Percentiles rank a stretch among this genome's conserved stretches.
phyloP scores from a whole-genome alignment of 2,329 filamentous ascomycete species.

The Ascochyta pisi region DNA sequence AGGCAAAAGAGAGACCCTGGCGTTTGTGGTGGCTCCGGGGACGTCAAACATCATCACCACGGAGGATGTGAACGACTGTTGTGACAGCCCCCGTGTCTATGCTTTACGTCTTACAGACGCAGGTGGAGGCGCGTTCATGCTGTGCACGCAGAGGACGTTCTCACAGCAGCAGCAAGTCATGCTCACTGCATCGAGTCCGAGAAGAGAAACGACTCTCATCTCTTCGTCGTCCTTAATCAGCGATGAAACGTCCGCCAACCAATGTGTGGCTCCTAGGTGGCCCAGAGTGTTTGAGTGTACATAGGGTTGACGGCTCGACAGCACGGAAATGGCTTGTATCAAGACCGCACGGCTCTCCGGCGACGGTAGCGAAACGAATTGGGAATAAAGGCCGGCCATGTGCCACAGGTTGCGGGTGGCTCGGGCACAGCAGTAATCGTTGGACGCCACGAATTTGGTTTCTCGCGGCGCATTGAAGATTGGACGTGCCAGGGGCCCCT shows the following conservation, averaged over 20 bases:
- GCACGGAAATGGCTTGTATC: slow-evolving; percentile 11
- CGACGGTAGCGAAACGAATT: slow-evolving; percentile 11
- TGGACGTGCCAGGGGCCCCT: slow-evolving; percentile 20
- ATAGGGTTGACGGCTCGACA: slow-evolving; percentile 4
- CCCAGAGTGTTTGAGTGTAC: slow-evolving; percentile 6
- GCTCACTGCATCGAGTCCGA: slow-evolving; percentile 10
- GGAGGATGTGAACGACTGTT: background rate
- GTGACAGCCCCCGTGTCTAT: background rate
- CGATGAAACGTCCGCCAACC: slow-evolving; percentile 14
- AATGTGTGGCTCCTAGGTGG: slow-evolving; percentile 5
- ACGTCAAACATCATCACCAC: background rate
- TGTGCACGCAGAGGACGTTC: background rate
- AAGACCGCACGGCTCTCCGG: slow-evolving; percentile 11
- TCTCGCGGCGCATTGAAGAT: slow-evolving; percentile 22
- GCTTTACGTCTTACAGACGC: background rate
- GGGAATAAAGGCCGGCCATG: slow-evolving; percentile 11
- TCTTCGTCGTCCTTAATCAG: slow-evolving; percentile 13
- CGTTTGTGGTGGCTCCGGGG: background rate
- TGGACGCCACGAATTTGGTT: slow-evolving; percentile 21
- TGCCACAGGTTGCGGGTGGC: slow-evolving; percentile 19
- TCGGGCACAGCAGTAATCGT: slow-evolving; percentile 19
- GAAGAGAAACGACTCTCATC: slow-evolving; percentile 5
- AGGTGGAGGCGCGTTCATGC: slow-evolving; percentile 3
- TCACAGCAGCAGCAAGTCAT: slow-evolving; percentile 13
- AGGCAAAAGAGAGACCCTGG: slow-evolving; percentile 2